Evolutionary conservation across 1,284 basidiomycete species (phyloP).

Genomic region (Cryptococcus hybrid): DNA sequence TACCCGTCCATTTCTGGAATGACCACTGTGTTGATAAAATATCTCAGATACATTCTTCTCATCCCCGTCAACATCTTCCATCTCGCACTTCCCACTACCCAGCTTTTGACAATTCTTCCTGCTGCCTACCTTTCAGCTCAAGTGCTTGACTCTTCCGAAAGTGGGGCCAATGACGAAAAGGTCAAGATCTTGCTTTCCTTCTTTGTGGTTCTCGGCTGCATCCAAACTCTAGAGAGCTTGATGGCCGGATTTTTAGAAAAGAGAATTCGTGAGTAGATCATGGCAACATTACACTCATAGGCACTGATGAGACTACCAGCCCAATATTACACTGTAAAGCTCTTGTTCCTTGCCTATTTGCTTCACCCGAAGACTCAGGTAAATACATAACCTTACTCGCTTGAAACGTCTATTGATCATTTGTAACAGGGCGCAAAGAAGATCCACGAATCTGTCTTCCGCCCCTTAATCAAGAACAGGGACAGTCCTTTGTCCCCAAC

Average conservation of each 20-base stretch:
- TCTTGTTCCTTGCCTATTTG: slow-evolving; percentile 39
- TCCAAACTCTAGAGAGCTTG: slow-evolving; percentile 39
- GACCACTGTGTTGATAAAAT: neutral
- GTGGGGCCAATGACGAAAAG: slow-evolving; percentile 16
- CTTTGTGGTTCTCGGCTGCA: slow-evolving; percentile 43
- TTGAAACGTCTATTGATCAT: slow-evolving; percentile 2
- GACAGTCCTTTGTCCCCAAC: neutral
- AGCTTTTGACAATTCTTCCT: slow-evolving; percentile 30
- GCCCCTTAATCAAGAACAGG: slow-evolving; percentile 13
- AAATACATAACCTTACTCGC: neutral
- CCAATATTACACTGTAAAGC: slow-evolving; percentile 43
- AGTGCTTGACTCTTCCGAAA: slow-evolving; percentile 18
- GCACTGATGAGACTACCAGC: slow-evolving; percentile 19
- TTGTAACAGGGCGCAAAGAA: slow-evolving; percentile 25
- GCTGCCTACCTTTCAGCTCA: slow-evolving; percentile 31
- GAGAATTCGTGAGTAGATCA: slow-evolving; percentile 26
- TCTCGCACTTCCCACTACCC: slow-evolving; percentile 35
- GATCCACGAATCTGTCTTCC: slow-evolving; percentile 28
- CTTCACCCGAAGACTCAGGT: slow-evolving; percentile 39
- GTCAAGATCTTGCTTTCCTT: slow-evolving; percentile 35
- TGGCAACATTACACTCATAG: neutral
- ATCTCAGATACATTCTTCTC: slow-evolving; percentile 35
- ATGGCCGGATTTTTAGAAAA: slow-evolving; percentile 30
- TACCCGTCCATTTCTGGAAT: neutral
- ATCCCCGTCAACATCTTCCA: slow-evolving; percentile 42